Evolutionary conservation across 305 asterid species (phyloP).

Genomic region (Coffea humblotiana): DNA sequence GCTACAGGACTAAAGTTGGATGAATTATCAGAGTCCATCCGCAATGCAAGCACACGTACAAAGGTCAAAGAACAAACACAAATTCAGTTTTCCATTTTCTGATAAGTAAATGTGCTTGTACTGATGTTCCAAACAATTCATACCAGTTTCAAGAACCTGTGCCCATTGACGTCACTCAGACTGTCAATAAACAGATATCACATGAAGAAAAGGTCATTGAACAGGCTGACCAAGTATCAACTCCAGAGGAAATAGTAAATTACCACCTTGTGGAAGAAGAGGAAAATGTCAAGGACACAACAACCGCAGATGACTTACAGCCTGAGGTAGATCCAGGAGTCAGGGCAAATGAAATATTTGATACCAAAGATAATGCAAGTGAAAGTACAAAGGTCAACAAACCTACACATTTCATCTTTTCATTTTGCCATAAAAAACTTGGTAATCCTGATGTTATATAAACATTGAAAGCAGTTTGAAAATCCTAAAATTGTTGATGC

Average conservation of each 20-base stretch:
- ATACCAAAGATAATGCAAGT: background rate
- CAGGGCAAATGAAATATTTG: constrained; percentile 3
- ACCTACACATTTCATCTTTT: background rate
- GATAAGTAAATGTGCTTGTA: background rate
- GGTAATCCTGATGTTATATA: constrained; percentile 15
- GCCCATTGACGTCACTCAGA: background rate
- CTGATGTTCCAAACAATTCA: background rate
- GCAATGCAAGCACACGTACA: background rate
- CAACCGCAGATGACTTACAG: constrained; percentile 1
- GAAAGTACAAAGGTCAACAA: background rate
- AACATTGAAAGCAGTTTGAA: background rate
- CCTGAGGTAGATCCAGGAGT: constrained; percentile 13
- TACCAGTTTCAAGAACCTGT: constrained; percentile 8
- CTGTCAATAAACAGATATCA: background rate
- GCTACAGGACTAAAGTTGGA: background rate
- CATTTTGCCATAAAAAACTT: background rate
- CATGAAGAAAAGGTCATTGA: constrained; percentile 2
- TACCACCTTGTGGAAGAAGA: background rate
- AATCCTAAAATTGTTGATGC: background rate
- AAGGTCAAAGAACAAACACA: background rate
- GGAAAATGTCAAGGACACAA: constrained; percentile 19
- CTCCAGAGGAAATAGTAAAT: background rate
- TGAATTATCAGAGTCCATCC: background rate
- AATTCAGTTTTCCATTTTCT: background rate
- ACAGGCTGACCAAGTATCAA: constrained; percentile 3